Percentiles rank a stretch among this genome's conserved stretches.
phyloP scores from a whole-genome alignment of 305 asterid species.

The Fraxinus baroniana region DNA sequence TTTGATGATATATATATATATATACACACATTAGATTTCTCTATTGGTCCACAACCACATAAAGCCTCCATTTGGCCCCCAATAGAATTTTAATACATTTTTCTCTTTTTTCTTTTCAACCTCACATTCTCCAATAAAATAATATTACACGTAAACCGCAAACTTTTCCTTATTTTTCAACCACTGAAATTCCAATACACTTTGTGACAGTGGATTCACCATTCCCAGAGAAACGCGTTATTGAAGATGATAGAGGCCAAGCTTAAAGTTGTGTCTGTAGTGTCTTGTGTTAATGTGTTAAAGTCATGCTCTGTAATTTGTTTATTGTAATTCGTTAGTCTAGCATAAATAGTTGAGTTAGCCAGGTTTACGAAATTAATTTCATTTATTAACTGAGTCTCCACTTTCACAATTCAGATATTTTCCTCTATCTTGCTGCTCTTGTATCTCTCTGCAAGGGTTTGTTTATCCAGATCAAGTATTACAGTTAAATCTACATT shows the following conservation, averaged over 20 bases:
- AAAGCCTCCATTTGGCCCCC: too few species aligned
- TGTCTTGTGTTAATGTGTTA: not conserved
- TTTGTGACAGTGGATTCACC: not conserved
- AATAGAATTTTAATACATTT: too few species aligned
- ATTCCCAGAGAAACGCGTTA: not conserved
- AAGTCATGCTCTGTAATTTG: not conserved
- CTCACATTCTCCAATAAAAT: too few species aligned
- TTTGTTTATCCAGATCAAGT: not conserved
- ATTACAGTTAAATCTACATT: not conserved
- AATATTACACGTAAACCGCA: too few species aligned
- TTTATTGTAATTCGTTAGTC: not conserved
- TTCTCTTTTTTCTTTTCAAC: too few species aligned
- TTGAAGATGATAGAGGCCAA: not conserved
- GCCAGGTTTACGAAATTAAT: not conserved
- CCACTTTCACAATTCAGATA: not conserved
- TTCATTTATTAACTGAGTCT: not conserved
- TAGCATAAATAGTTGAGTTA: not conserved
- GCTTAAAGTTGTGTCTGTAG: not conserved
- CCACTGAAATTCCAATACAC: not conserved
- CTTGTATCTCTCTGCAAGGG: not conserved
- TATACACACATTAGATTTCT: not conserved
- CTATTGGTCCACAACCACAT: not conserved
- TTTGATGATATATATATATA: not conserved
- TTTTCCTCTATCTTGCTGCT: not conserved
- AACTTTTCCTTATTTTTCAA: too few species aligned